Evolutionary conservation across 1,284 basidiomycete genomes (phyloP).

Genomic region (Heterobasidion annosum): DNA sequence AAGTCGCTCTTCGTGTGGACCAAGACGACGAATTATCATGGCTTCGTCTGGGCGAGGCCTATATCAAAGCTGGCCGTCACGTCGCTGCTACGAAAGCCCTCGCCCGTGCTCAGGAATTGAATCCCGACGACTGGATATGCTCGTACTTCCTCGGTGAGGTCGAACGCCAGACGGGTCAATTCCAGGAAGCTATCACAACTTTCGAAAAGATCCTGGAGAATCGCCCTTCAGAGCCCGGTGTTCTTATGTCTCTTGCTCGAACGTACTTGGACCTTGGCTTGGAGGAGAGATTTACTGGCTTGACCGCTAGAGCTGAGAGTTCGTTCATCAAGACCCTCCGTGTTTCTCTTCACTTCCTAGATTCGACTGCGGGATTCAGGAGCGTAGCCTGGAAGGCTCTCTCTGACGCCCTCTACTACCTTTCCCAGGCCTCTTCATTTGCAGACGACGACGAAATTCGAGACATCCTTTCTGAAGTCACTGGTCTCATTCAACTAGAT

Average conservation of each 20-base stretch:
- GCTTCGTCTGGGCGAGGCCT: slow-evolving; percentile 90
- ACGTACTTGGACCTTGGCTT: slow-evolving; percentile 69
- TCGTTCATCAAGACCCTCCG: slow-evolving; percentile 60
- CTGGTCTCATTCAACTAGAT: slow-evolving; percentile 28
- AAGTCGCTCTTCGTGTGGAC: slow-evolving; percentile 80
- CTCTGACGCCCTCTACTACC: slow-evolving; percentile 68
- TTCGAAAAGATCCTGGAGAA: slow-evolving; percentile 52
- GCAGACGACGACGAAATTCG: slow-evolving; percentile 30
- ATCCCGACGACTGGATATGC: slow-evolving; percentile 77
- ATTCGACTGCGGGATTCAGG: slow-evolving; percentile 52
- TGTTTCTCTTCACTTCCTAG: slow-evolving; percentile 48
- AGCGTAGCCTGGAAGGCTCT: slow-evolving; percentile 81
- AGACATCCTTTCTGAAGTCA: slow-evolving; percentile 25
- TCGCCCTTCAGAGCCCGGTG: slow-evolving; percentile 60
- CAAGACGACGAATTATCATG: slow-evolving; percentile 75
- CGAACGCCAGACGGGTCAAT: slow-evolving; percentile 73
- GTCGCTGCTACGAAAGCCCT: slow-evolving; percentile 89
- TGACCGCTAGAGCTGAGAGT: slow-evolving; percentile 63
- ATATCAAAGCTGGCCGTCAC: slow-evolving; percentile 81
- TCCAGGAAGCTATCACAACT: slow-evolving; percentile 63
- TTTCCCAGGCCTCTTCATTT: slow-evolving; percentile 43
- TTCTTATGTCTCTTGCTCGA: slow-evolving; percentile 69
- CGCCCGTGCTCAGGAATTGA: slow-evolving; percentile 60
- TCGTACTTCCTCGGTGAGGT: slow-evolving; percentile 83
- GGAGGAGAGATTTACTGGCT: slow-evolving; percentile 60